Conservation (phyloP, 83 land plant genomes). For the Larix sibirica region DNA sequence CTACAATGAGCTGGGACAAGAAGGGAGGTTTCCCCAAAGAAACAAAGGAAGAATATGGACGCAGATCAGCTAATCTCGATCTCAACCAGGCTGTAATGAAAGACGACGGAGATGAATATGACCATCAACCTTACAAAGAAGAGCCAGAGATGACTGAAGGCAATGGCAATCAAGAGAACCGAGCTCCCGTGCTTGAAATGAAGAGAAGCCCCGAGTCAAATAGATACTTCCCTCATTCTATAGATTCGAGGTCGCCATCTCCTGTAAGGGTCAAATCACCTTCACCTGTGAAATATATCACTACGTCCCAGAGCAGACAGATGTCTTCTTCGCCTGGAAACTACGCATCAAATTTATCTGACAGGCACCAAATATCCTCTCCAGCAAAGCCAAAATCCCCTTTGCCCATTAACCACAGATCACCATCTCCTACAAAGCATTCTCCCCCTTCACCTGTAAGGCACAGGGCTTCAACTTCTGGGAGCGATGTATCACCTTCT, state of each 20-base stretch:
- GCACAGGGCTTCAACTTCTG: conserved; percentile 1
- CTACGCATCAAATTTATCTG: conserved; percentile 10
- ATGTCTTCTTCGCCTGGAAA: not conserved
- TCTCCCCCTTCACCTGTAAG: conserved; percentile 16
- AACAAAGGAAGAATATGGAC: not conserved
- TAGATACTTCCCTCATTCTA: too few relatives aligned
- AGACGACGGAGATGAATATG: too few relatives aligned
- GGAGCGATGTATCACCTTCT: conserved; percentile 7
- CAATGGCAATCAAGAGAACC: not conserved
- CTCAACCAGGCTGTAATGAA: not conserved
- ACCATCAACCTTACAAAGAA: not conserved
- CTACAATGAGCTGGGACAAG: conserved; percentile 12
- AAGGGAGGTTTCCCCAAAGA: not conserved
- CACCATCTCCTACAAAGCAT: not conserved
- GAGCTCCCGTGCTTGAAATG: too few relatives aligned
- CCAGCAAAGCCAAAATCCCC: not conserved
- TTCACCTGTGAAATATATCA: not conserved
- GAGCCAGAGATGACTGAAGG: not conserved
- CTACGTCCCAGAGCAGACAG: not conserved
- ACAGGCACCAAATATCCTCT: not conserved
- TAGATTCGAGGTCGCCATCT: not conserved
- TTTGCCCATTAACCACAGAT: not conserved
- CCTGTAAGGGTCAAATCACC: not conserved
- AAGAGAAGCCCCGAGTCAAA: too few relatives aligned
- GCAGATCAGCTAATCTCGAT: conserved; percentile 9